Base-by-base conservation (phyloP, 1,284 basidiomycete species). In the Boletus mariae region DNA sequence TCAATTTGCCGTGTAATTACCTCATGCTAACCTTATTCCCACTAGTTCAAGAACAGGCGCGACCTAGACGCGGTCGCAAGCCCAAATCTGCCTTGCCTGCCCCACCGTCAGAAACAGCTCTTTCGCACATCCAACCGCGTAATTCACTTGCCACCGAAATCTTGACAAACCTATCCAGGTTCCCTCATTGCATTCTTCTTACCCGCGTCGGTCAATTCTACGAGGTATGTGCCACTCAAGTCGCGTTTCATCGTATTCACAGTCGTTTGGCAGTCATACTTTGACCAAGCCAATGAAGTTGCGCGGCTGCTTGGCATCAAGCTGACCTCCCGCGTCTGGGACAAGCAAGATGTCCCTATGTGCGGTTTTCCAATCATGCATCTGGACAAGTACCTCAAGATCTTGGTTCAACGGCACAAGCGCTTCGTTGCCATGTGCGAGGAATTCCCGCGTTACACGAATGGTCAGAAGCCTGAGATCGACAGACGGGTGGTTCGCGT, bases 191-290 rank as follows among this genome's bases (percentile, higher is more conserved):
- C 64, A 80, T 96, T 32, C 75, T 97, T 17, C 77, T 98, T 6
- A 97, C 94, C 4, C 83, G 92, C 52, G 93, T 97, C 12, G 94
- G 94, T 17, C 88, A 92, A 62, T 98, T 98, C 70, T 98, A 95
- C 68, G 94, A 98, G 80, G 94, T 92, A 66, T 52, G 72, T 51
- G 6, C 7, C 37, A 42, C 15, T 0, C 2, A 42, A 47, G 47
- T 38, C 20, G 46, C 54, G 25, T 44, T 46, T 52, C 6, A 29
- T 31, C 47, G 40, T 35, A 53, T 38, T 58, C 46, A 65, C 38
- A 49, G 20, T 12, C 50, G 31, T 17, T 42, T 9, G 0, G 1
- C 12, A 96, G 93, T 94, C 94, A 0, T 97, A 98, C 69, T 97
- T 95, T 64, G 87, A 92, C 43, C 94, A 95, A 75, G 94, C 94